Base-by-base conservation (phyloP, 2,329 filamentous ascomycete genomes). In the Sphaceloma murrayae region DNA sequence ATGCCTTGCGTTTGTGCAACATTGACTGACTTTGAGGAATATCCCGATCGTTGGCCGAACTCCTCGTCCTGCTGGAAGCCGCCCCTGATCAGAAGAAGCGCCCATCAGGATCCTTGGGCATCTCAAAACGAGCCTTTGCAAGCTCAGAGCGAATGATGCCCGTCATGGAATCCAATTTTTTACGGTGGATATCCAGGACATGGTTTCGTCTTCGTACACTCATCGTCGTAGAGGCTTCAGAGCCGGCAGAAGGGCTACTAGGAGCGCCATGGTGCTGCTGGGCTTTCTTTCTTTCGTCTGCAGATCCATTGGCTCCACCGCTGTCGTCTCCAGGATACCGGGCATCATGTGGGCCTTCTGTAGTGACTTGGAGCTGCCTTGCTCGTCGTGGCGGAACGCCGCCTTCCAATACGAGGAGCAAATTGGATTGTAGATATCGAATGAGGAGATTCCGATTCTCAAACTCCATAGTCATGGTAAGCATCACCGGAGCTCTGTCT, bases 391-490 rank as follows among this genome's bases (percentile, higher is more conserved):
- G 67, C 14, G 68, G 66, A 2, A 69, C 65, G 29, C 63, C 65
- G 18, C 68, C 69, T 36, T 71, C 65, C 3, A 72, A 56, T 2
- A 70, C 65, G 2, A 72, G 58, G 0, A 72, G 58, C 2, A 72
- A 55, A 9, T 65, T 63, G 7, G 64, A 59, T 51, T 70, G 68
- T 11, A 72, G 51, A 21, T 62, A 60, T 22, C 66, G 66, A 38
- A 68, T 60, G 34, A 72, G 61, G 40, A 70, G 58, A 50, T 70
- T 72, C 49, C 62, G 61, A 33, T 58, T 54, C 46, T 66, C 58
- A 29, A 65, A 64, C 46, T 71, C 67, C 36, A 71, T 65, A 24
- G 63, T 68, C 11, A 72, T 61, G 6, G 66, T 67, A 46, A 65
- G 61, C 3, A 71, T 24, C 40, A 22, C 22, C 27, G 26, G 6